phyloP scores from a whole-genome alignment of 192 early-diverging fungal genomes.

The Linnemannia hyalina region DNA sequence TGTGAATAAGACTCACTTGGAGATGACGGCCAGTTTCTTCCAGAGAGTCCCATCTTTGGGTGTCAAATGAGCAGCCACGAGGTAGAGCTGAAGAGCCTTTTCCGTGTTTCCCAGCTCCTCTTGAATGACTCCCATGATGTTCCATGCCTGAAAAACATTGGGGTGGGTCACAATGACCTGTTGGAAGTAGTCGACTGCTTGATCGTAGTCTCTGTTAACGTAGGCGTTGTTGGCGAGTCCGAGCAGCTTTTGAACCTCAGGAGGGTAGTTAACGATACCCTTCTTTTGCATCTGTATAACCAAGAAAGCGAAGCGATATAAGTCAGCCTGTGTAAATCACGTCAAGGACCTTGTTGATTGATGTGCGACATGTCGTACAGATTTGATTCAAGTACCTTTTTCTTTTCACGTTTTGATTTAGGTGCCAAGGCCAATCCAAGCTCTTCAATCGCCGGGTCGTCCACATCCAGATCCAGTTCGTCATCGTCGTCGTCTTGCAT shows the following conservation, averaged over 20 bases:
- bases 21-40: conserved; percentile 84
- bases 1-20: conserved; percentile 63
- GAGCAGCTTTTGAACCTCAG: conserved; percentile 70
- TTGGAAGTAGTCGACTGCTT: conserved; percentile 82
- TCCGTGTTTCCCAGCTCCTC: conserved; percentile 83
- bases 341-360: background rate
- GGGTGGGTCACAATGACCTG: conserved; percentile 81
- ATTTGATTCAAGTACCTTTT: conserved; percentile 20
- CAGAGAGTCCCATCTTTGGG: conserved; percentile 80
- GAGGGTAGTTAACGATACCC: conserved; percentile 28
- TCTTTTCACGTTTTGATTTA: conserved; percentile 37
- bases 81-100: conserved; percentile 82
- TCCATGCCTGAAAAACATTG: conserved; percentile 86
- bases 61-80: conserved; percentile 93
- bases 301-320: background rate
- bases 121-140: conserved; percentile 89
- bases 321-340: background rate
- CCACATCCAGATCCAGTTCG: conserved; percentile 37
- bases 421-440: conserved; percentile 43
- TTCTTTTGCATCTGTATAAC: conserved; percentile 9
- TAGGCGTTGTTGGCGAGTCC: conserved; percentile 88
- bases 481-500: conserved; percentile 27
- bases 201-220: conserved; percentile 72
- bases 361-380: background rate
- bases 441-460: conserved; percentile 48